phyloP scores from a whole-genome alignment of 371 early-diverging fungal genomes.

The Mortierella sp. region DNA sequence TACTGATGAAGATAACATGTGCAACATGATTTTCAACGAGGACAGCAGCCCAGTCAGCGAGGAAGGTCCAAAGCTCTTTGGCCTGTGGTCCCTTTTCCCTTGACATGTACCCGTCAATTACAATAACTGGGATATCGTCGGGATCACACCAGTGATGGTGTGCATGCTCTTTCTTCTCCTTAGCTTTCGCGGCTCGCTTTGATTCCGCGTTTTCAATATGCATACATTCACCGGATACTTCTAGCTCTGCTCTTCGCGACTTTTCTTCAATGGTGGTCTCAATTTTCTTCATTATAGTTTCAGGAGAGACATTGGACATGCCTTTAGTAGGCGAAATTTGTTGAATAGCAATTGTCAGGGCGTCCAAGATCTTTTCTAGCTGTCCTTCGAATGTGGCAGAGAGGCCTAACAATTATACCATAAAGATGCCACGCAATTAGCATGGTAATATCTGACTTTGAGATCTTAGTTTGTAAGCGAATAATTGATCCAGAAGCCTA shows the following conservation, averaged over 20 bases:
- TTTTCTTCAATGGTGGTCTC: conserved; percentile 44
- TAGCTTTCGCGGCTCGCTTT: not conserved
- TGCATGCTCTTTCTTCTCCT: conserved; percentile 31
- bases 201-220: conserved; percentile 11
- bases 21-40: conserved; percentile 85
- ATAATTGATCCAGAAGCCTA: not conserved
- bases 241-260: conserved; percentile 56
- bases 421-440: not conserved
- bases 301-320: conserved; percentile 51
- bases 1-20: conserved; percentile 91
- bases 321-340: conserved; percentile 42
- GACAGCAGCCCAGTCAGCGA: conserved; percentile 84
- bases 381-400: conserved; percentile 72
- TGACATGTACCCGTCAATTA: conserved; percentile 89
- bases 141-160: conserved; percentile 56
- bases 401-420: conserved; percentile 44
- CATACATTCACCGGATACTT: conserved; percentile 12
- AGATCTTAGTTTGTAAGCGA: not conserved
- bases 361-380: conserved; percentile 71
- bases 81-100: conserved; percentile 71
- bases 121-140: conserved; percentile 83
- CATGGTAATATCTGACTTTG: not conserved
- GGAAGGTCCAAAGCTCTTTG: conserved; percentile 72
- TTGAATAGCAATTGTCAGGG: conserved; percentile 66
- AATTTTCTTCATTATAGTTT: conserved; percentile 56